Conservation (phyloP, 2,329 filamentous ascomycete genomes). For the Botryotinia globosa region DNA sequence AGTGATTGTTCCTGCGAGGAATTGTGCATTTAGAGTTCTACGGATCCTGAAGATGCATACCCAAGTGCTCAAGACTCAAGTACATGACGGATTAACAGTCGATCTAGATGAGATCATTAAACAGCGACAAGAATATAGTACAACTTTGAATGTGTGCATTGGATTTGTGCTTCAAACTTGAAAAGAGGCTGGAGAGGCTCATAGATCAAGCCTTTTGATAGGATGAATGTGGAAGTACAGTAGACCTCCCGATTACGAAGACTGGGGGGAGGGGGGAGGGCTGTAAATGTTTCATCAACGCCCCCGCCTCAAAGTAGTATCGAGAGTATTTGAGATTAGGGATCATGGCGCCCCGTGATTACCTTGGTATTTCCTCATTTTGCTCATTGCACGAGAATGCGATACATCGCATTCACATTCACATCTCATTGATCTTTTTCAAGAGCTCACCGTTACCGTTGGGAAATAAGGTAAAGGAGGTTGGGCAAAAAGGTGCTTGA, state of each 20-base stretch:
- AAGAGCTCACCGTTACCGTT: slow-evolving; percentile 18
- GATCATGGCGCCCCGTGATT: slow-evolving; percentile 17
- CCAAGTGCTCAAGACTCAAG: neutral
- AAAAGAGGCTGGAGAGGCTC: neutral
- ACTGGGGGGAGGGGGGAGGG: neutral
- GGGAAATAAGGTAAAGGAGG: slow-evolving; percentile 5
- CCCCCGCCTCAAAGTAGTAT: slow-evolving; percentile 15
- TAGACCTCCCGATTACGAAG: slow-evolving; percentile 1
- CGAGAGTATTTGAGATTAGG: slow-evolving; percentile 10
- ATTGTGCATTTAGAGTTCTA: slow-evolving; percentile 13
- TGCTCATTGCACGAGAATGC: slow-evolving; percentile 11
- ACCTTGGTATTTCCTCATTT: slow-evolving; percentile 7
- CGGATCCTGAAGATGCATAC: slow-evolving; percentile 14
- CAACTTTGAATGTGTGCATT: neutral
- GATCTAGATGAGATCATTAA: slow-evolving; percentile 9
- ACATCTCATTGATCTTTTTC: slow-evolving; percentile 4
- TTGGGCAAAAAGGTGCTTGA: slow-evolving; percentile 18
- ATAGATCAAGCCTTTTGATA: neutral
- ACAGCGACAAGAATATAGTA: neutral
- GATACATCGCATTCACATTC: slow-evolving; percentile 17
- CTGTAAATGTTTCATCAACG: slow-evolving; percentile 11
- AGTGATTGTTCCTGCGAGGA: slow-evolving; percentile 19
- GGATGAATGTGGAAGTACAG: neutral
- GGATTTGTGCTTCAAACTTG: neutral
- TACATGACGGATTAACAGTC: slow-evolving; percentile 8